Evolutionary conservation across 78 protist genomes (phyloP), one percentile per base, ranked within the genome.

Genomic region (Dictyostelium intermedium): DNA sequence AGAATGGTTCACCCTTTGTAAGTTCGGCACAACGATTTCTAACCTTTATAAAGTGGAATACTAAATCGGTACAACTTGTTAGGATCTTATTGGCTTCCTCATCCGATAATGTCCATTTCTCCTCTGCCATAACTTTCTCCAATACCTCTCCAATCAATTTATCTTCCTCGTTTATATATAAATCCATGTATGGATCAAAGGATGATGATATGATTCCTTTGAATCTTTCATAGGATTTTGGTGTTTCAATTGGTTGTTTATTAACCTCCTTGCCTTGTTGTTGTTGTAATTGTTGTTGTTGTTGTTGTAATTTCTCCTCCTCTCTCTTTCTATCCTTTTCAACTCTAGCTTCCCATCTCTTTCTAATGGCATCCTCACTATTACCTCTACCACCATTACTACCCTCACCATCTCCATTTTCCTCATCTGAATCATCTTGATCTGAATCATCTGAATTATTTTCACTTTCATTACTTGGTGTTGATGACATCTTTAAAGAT

Each of bases 121-220:
- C 93, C 56, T 95, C 91, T 0, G 81, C 39, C 32, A 94, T 27
- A 2, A 85, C 41, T 37, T 37, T 61, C 23, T 34, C 63, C 7
- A 96, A 18, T n/a, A 82, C 37, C 37, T 87, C 92, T 1, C 16
- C 61, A n/a, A 93, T 30, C 18, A 74, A 43, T 77, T 84, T 63
- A 32, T 93, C 96, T 45, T 95, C 96, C 32, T 86, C 73, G 23
- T 84, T 18, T 37, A 96, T 84, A 81, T 91, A 97, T 3, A 84
- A 39, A 43, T 91, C 92, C 97, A 97, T 85, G 39, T 81, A 91
- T 43, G 91, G 92, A 35, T 96, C 97, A 85, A 97, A 97, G 14
- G 53, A 43, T 3, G 70, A n/a, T 23, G 97, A 91, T 13, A 95
- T 72, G 34, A 95, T 91, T 3, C 97, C 95, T 25, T 60, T 66